Evolutionary conservation across 2,329 filamentous ascomycete species (phyloP).

Genomic region (Ceratocystis colombiana): DNA sequence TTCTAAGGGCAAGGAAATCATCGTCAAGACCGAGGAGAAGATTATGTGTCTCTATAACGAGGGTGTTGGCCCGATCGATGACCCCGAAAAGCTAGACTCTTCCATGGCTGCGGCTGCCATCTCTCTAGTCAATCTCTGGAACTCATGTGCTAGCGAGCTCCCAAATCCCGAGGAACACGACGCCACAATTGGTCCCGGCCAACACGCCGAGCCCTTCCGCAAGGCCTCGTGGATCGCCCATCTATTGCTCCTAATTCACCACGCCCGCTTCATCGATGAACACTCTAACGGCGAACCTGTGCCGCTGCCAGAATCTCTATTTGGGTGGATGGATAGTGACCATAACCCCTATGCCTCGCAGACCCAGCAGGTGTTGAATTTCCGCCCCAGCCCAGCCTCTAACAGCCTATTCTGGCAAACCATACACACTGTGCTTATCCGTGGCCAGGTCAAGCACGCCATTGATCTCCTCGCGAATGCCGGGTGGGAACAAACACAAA

Average conservation of each 20-base stretch:
- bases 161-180: slow-evolving; percentile 43
- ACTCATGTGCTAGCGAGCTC: slow-evolving; percentile 41
- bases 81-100: slow-evolving; percentile 46
- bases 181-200: slow-evolving; percentile 55
- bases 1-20: slow-evolving; percentile 63
- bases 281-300: slow-evolving; percentile 36
- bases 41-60: slow-evolving; percentile 56
- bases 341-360: slow-evolving; percentile 64
- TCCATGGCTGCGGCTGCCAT: slow-evolving; percentile 46
- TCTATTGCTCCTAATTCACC: slow-evolving; percentile 68
- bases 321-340: slow-evolving; percentile 70
- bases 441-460: slow-evolving; percentile 60
- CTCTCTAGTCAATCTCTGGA: slow-evolving; percentile 48
- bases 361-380: slow-evolving; percentile 51
- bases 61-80: slow-evolving; percentile 46
- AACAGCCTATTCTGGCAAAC: slow-evolving; percentile 78
- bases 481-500: slow-evolving; percentile 67
- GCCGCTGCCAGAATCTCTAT: slow-evolving; percentile 64
- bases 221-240: slow-evolving; percentile 73
- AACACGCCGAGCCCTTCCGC: slow-evolving; percentile 51
- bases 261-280: slow-evolving; percentile 43
- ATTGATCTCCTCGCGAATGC: slow-evolving; percentile 61
- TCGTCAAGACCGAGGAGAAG: slow-evolving; percentile 65
- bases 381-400: slow-evolving; percentile 62
- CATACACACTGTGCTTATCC: slow-evolving; percentile 61